A percentile compares a stretch with the other conserved stretches of the same genome.
phyloP scores from a whole-genome alignment of 202 grass and related monocot species.

The Alloteropsis angusta region DNA sequence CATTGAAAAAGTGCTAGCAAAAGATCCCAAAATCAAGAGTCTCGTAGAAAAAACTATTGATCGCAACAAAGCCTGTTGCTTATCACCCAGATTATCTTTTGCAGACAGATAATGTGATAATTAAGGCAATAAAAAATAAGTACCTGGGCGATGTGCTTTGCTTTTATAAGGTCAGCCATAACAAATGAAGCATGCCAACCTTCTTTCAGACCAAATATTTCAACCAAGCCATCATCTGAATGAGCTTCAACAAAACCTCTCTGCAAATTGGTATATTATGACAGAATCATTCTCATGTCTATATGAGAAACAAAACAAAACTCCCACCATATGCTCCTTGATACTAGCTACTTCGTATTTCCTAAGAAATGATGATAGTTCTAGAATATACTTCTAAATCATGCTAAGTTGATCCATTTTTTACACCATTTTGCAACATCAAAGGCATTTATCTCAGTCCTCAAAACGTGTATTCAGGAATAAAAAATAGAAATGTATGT shows the following conservation, averaged over 20 bases:
- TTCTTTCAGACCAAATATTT: constrained; percentile 98
- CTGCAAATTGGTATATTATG: constrained; percentile 32
- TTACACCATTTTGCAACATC: background rate
- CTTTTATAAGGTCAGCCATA: constrained; percentile 89
- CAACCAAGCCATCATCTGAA: constrained; percentile 89
- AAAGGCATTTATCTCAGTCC: background rate
- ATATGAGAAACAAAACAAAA: background rate
- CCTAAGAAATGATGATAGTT: background rate
- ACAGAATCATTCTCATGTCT: background rate
- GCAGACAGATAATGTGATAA: background rate
- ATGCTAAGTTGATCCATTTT: background rate
- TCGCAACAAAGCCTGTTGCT: background rate
- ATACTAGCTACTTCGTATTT: background rate
- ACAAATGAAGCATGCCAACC: constrained; percentile 98
- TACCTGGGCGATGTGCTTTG: constrained; percentile 95
- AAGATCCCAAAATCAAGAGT: background rate
- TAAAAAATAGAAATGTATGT: background rate
- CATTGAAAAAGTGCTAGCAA: background rate
- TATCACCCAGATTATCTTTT: background rate
- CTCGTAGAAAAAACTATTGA: background rate
- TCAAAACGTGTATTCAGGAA: background rate
- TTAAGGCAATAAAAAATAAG: background rate
- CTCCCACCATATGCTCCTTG: background rate
- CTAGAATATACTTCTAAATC: background rate
- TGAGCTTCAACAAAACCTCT: constrained; percentile 80